These are phyloP conservation scores for Alternaria ventricosa DNA, from an alignment of 2,329 filamentous ascomycete species.

Conservation along the genomic window DNA sequence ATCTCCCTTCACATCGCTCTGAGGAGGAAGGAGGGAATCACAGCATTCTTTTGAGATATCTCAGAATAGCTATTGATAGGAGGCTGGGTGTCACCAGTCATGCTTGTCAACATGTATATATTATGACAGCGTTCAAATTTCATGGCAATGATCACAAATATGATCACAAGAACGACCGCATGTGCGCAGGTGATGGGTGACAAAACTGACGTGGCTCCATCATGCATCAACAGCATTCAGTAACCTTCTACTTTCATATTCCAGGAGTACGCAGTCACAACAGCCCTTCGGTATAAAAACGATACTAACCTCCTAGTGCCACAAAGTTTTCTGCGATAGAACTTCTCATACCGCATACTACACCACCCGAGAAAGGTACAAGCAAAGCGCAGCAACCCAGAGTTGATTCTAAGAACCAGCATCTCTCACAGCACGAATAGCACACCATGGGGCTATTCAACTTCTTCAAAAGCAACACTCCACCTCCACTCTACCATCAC, in stretches of 20 bases:
- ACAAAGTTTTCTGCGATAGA: neutral
- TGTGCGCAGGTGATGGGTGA: neutral
- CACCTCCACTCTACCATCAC: neutral
- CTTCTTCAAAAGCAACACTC: neutral
- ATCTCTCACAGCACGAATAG: neutral
- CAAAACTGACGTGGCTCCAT: neutral
- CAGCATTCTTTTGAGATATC: slow-evolving; percentile 3
- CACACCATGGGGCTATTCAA: neutral
- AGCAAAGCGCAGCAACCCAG: neutral
- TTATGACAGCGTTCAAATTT: neutral
- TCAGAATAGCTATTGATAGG: neutral
- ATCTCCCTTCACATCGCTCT: slow-evolving; percentile 37
- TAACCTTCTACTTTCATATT: neutral
- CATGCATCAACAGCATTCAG: neutral
- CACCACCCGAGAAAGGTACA: neutral
- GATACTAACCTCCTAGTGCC: neutral
- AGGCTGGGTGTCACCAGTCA: neutral
- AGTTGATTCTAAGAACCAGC: neutral
- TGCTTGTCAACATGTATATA: neutral
- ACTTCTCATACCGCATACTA: neutral
- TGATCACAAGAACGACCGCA: neutral
- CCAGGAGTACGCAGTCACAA: neutral
- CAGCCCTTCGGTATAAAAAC: neutral
- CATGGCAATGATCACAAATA: neutral
- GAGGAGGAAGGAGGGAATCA: slow-evolving; percentile 31